Base-by-base conservation (phyloP, 2,329 filamentous ascomycete genomes). In the Ophiostoma perfectum region DNA sequence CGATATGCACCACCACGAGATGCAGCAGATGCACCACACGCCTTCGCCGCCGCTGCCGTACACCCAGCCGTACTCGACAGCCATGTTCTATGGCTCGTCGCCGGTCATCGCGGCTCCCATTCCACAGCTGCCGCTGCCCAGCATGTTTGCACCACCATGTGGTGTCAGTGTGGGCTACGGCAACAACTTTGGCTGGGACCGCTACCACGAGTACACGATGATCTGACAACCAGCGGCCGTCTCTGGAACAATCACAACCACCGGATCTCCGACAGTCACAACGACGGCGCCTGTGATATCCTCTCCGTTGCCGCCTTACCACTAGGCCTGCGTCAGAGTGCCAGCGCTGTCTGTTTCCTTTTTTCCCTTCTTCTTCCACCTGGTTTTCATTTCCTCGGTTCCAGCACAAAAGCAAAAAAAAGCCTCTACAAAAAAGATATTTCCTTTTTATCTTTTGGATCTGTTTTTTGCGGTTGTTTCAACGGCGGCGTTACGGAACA, bases 121-220 rank as follows among this genome's bases (percentile, higher is more conserved):
- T 72, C 86, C 92, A 36, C 82, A 88, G 58, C 84, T 97, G 63
- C 90, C 93, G 65, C 83, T 97, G 67, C 93, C 93, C 60, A 97
- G 92, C 81, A 91, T 93, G 86, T 82, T 97, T 71, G 86, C 91
- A 74, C 88, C 90, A 71, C 92, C 92, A 77, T 98, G 94, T 79
- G 92, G 92, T 74, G 87, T 93, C 69, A 89, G 89, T 76, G 83
- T 88, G 70, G 89, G 88, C 70, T 93, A 90, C 81, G 85, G 86
- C 73, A 85, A 88, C 72, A 85, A 88, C 72, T 96, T 96, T 77
- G 91, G 90, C 74, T 97, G 92, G 91, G 92, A 91, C 78, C 85
- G 90, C 74, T 92, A 90, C 77, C 90, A 91, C 76, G 91, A 94
- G 78, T 96, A 93, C 78, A 39, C 91, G 72, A 93, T 90, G 73